Evolutionary conservation across 2,329 filamentous ascomycete genomes (phyloP).

Genomic region (Hypoxylon sp.): DNA sequence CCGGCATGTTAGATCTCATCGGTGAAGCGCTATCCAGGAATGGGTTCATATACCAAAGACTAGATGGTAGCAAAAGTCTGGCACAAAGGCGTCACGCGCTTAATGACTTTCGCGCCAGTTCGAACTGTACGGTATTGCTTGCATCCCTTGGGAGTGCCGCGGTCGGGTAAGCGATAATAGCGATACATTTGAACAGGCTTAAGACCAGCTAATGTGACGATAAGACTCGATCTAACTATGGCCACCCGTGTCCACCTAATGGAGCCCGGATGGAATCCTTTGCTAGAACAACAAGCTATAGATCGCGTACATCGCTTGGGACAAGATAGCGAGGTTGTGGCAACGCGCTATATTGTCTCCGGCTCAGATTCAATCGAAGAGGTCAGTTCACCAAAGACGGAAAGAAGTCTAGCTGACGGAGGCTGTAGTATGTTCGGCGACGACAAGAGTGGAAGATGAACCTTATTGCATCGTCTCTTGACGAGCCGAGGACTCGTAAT

Average conservation of each 20-base stretch:
- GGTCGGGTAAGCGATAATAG: slow-evolving; percentile 26
- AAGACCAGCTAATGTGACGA: background rate
- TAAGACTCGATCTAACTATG: slow-evolving; percentile 33
- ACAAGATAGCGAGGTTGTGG: slow-evolving; percentile 21
- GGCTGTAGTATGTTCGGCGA: slow-evolving; percentile 17
- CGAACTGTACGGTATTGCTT: slow-evolving; percentile 23
- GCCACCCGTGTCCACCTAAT: slow-evolving; percentile 30
- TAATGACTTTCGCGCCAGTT: slow-evolving; percentile 23
- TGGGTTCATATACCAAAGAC: slow-evolving; percentile 26
- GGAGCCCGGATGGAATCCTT: slow-evolving; percentile 37
- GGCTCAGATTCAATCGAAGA: slow-evolving; percentile 29
- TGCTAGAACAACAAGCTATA: slow-evolving; percentile 36
- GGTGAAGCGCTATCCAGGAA: slow-evolving; percentile 23
- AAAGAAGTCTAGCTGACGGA: background rate
- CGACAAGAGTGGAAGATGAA: slow-evolving; percentile 23
- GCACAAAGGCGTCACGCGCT: slow-evolving; percentile 18
- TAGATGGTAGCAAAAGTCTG: slow-evolving; percentile 27
- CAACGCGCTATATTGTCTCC: slow-evolving; percentile 27
- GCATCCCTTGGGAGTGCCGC: slow-evolving; percentile 33
- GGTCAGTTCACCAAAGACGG: slow-evolving; percentile 2
- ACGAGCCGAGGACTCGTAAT: background rate
- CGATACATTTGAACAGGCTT: background rate
- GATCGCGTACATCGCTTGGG: slow-evolving; percentile 33
- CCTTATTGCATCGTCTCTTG: slow-evolving; percentile 20
- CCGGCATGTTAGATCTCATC: slow-evolving; percentile 32